Evolutionary conservation across 805 yeast genomes (phyloP).

Genomic region (Wickerhamia fluorescens): DNA sequence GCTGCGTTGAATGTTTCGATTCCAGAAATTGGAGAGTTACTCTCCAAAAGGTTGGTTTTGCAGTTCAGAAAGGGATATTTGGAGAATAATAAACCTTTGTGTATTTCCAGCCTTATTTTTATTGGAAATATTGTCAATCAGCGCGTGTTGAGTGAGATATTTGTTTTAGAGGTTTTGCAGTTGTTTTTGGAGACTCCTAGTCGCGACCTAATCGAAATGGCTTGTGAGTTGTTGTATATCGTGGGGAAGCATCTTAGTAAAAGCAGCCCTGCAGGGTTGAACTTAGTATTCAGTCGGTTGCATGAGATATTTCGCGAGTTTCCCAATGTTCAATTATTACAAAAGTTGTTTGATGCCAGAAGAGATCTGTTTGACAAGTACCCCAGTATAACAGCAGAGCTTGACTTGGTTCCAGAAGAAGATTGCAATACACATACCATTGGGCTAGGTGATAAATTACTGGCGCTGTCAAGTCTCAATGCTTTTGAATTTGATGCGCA

Average conservation of each 20-base stretch:
- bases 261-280: slow-evolving; percentile 41
- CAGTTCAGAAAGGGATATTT: slow-evolving; percentile 52
- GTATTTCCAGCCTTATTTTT: slow-evolving; percentile 41
- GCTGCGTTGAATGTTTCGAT: slow-evolving; percentile 58
- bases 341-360: no score
- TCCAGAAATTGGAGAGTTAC: slow-evolving; percentile 60
- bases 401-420: slow-evolving; percentile 61
- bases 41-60: slow-evolving; percentile 46
- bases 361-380: no score
- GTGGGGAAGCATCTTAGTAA: slow-evolving; percentile 52
- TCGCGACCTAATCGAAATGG: slow-evolving; percentile 50
- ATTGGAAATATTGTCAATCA: slow-evolving; percentile 59
- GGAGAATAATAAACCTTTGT: slow-evolving; percentile 36
- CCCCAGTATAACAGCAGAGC: no score
- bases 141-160: slow-evolving; percentile 37
- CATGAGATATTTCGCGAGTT: slow-evolving; percentile 55
- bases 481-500: slow-evolving; percentile 44
- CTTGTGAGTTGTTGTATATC: slow-evolving; percentile 41
- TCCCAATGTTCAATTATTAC: no score
- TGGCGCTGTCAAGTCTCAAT: no score
- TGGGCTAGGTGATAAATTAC: slow-evolving; percentile 46
- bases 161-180: slow-evolving; percentile 29
- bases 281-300: slow-evolving; percentile 52
- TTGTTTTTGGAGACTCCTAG: slow-evolving; percentile 36
- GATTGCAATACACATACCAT: slow-evolving; percentile 53